A percentile compares a stretch with the other conserved stretches of the same genome.
Conservation (phyloP, 225 moss, liverwort and hornwort genomes). For the Sphagnum contortum region DNA sequence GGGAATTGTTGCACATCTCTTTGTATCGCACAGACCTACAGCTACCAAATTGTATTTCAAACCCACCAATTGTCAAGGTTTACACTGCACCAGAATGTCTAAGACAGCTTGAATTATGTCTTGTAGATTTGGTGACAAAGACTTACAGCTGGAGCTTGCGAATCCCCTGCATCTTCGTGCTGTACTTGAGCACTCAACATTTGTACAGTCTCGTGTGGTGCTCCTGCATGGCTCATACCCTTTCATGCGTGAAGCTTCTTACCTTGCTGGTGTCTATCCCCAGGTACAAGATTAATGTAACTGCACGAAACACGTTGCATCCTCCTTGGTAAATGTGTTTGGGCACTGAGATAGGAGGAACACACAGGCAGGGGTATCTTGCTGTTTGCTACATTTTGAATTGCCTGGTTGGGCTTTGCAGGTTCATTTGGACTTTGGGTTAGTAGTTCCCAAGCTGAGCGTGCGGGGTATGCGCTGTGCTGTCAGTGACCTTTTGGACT, state of each 20-base stretch:
- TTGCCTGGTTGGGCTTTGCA: constrained; percentile 8
- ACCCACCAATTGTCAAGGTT: no score
- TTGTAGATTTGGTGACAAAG: constrained; percentile 80
- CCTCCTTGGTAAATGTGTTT: not conserved
- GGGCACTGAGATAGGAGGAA: not conserved
- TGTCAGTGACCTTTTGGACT: constrained; percentile 75
- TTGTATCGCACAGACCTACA: not conserved
- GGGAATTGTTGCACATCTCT: not conserved
- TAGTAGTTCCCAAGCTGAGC: constrained; percentile 86
- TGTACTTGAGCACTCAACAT: constrained; percentile 68
- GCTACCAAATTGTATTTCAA: no score
- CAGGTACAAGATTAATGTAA: constrained; percentile 33
- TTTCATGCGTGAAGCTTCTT: constrained; percentile 89
- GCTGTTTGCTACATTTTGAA: not conserved
- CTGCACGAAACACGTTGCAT: not conserved
- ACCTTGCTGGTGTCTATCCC: constrained; percentile 79
- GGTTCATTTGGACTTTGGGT: constrained; percentile 85
- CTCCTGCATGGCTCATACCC: constrained; percentile 90
- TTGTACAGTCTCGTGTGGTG: constrained; percentile 54
- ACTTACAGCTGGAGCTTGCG: constrained; percentile 76
- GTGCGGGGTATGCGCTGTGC: constrained; percentile 88
- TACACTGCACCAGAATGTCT: no score
- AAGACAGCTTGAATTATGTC: not conserved
- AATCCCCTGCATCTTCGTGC: constrained; percentile 84
- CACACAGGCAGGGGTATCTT: not conserved